A percentile compares a stretch with the other conserved stretches of the same genome.
phyloP scores from a whole-genome alignment of 163 green algal species.

The Scenedesmus sp. region DNA sequence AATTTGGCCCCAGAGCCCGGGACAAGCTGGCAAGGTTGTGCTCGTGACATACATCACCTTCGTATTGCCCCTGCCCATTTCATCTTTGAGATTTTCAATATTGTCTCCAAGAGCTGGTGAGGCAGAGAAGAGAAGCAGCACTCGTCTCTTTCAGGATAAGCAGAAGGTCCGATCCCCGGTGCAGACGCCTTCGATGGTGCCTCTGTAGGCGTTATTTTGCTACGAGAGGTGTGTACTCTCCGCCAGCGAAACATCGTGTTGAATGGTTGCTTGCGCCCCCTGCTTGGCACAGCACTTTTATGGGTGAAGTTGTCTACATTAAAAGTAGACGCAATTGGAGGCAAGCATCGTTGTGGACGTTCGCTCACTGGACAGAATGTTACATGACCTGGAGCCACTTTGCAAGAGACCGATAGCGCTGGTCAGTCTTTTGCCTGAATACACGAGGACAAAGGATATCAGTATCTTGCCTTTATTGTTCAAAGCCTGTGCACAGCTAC shows the following conservation, averaged over 20 bases:
- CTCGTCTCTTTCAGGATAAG: neutral
- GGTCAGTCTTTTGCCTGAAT: neutral
- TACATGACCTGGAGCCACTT: neutral
- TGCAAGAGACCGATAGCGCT: neutral
- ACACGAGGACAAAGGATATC: no score
- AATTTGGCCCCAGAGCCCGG: neutral
- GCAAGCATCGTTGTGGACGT: neutral
- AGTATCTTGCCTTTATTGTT: no score
- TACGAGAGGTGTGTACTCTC: neutral
- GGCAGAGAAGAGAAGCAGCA: neutral
- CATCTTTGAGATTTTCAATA: slow-evolving; percentile 7
- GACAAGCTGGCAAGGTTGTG: slow-evolving; percentile 3
- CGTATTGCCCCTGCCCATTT: neutral
- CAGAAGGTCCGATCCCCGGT: neutral
- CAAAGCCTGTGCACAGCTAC: no score
- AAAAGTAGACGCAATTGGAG: neutral
- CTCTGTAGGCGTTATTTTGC: neutral
- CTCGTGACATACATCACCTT: neutral
- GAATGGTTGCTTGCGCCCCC: neutral
- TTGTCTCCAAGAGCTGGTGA: neutral
- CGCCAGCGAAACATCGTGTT: slow-evolving; percentile 1
- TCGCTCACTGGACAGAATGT: neutral
- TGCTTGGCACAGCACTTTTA: neutral
- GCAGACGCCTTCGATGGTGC: neutral
- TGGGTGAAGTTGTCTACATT: neutral